Base-by-base conservation (phyloP, 176 grass and related monocot species). In the Oryza brachyantha region DNA sequence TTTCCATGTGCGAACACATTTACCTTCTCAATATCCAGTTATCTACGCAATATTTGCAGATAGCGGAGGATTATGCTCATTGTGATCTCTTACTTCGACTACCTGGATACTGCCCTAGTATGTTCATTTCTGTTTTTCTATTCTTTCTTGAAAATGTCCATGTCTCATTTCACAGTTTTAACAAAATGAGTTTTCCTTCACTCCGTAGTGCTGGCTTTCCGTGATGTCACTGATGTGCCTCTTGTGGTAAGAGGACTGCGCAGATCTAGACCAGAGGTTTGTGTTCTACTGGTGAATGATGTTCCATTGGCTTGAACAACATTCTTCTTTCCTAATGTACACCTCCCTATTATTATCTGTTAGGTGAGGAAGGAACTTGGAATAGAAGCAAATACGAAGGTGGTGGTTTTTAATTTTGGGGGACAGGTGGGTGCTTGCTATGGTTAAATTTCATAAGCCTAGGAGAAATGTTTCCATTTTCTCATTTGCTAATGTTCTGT, bases 51-150 rank as follows among this genome's bases (percentile, higher is more conserved):
- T 58, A 38, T 68, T 67, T 89, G 82, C 86, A 97, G 93, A 97
- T 97, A 62, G 93, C 93, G 10, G 91, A 97, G 84, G 93, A 97
- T 78, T 97, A 93, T 73, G 87, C 93, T 28, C 81, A 91, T 75
- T 89, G 93, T 72, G 91, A 93, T 72, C 78, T 89, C 68, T 85
- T 97, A 83, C 91, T 97, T 68, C 86, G 93, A 39, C 88, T 97
- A 66, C 93, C 93, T 68, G 93, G 93, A 88, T 93, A 97, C 68
- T 93, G 93, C 73, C 93, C 93, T 63, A 97, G 93, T 97, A 97
- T 74, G 91, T 86, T 76, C 17, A 70, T 41, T 61, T 70, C 25
- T 48, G 60, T 65, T 24, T 75, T 9, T 32, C 10, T 55, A 58
- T 19, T 26, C 21, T 28, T 55, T 42, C 14, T 35, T 29, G 1